phyloP scores from a whole-genome alignment of 129 eudicot species.

The Lactuca saligna region DNA sequence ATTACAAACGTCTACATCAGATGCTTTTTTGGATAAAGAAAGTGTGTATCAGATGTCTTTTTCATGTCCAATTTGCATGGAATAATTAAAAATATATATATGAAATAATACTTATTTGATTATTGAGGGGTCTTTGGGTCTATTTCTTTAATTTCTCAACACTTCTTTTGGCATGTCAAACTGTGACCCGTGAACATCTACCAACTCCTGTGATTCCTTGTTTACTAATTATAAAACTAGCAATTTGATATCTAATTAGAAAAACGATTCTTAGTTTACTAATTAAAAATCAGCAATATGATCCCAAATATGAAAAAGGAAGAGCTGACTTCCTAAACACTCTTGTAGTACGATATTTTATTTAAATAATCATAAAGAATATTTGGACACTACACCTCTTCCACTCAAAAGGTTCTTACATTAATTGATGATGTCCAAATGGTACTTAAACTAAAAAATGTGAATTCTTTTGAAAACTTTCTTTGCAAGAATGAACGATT shows the following conservation, averaged over 20 bases:
- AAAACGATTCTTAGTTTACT: constrained; percentile 8
- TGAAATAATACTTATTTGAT: constrained; percentile 7
- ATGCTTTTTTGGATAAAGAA: constrained; percentile 21
- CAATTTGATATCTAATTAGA: neutral
- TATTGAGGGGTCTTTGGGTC: neutral
- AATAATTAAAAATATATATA: constrained; percentile 11
- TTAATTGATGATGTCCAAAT: constrained; percentile 8
- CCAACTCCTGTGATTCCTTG: constrained; percentile 3
- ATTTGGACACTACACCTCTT: neutral
- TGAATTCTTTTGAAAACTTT: constrained; percentile 12
- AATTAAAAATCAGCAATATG: neutral
- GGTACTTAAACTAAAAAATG: constrained; percentile 12
- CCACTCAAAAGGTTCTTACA: constrained; percentile 9
- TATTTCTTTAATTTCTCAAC: neutral
- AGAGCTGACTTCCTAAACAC: neutral
- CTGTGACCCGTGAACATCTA: constrained; percentile 12
- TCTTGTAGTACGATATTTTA: neutral
- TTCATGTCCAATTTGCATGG: constrained; percentile 27
- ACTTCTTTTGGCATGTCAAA: constrained; percentile 7
- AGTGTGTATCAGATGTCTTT: constrained; percentile 24
- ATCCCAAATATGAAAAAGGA: constrained; percentile 1
- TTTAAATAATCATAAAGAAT: neutral
- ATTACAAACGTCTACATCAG: constrained; percentile 25
- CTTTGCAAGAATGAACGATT: neutral
- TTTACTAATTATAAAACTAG: constrained; percentile 14